Evolutionary conservation across 1,139 yeast species (phyloP), one percentile per base, ranked within the genome.

Genomic region (Yamadazyma dushanensis): DNA sequence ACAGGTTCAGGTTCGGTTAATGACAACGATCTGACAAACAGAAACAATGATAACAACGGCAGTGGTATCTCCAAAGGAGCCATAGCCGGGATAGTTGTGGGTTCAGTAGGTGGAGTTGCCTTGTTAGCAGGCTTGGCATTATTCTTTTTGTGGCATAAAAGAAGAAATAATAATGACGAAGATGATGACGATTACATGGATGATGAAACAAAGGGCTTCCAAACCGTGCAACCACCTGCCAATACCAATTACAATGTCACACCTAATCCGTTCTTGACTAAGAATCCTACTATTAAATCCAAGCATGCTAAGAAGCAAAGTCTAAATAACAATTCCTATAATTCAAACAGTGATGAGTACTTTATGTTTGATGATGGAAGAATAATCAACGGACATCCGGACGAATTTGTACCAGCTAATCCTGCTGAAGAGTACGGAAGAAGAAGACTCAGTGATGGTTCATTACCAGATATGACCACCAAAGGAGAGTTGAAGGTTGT

Each of bases 51-150:
- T 2, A 20, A 25, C 18, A 20, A 17, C 9, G 28, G 49, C 8
- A 17, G 20, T 8, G 31, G 33, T 7, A 53, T 78, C 26, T 68
- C 79, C 5, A 70, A 74, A 5, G 92, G 92, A 16, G 82, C 82
- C n/a, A 80, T 81, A 45, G 89, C 83, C 1, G 90, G 89, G 31
- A 76, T 80, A 9, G 86, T 77, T 2, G 70, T 83, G 33, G 89
- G 89, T n/a, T 64, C 71, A 1, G 63, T 81, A 1, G 66, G 66
- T 5, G 88, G 86, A 31, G 68, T 66, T 1, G 51, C 66, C 2
- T 23, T 71, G 4, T 35, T 77, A 14, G 62, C 61, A 0, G 58
- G 59, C 2, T 44, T 66, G 7, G 44, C 73, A 4, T 49, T 74
- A 31, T 65, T 77, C 48, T 60, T 76, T 37, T 54, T 73, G 36